phyloP scores from a whole-genome alignment of 148 eudicot species.

The Gaultheria prostrata region DNA sequence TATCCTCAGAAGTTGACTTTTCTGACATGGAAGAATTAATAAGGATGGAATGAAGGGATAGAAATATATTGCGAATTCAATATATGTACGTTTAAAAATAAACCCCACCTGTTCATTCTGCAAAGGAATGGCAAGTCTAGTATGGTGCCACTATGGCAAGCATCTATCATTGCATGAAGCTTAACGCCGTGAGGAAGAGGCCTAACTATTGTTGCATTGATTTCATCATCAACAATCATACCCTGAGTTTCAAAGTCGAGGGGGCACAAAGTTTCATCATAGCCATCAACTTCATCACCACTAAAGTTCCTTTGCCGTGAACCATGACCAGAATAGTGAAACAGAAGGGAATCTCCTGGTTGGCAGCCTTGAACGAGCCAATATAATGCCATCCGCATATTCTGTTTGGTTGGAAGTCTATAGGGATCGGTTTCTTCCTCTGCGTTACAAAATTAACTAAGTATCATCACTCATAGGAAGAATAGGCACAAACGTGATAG shows the following conservation, averaged over 20 bases:
- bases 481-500: too few relatives aligned
- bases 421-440: slow-evolving; percentile 91
- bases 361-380: slow-evolving; percentile 97
- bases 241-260: slow-evolving; percentile 94
- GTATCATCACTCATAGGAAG: neutral
- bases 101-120: slow-evolving; percentile 79
- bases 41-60: neutral
- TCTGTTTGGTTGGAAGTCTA: slow-evolving; percentile 72
- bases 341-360: slow-evolving; percentile 86
- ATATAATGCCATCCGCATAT: slow-evolving; percentile 75
- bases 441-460: slow-evolving; percentile 33
- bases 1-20: neutral
- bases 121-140: slow-evolving; percentile 88
- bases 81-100: neutral
- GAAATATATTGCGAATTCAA: neutral
- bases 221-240: slow-evolving; percentile 95
- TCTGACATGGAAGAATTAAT: neutral
- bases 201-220: slow-evolving; percentile 76
- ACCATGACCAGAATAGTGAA: slow-evolving; percentile 98
- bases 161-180: slow-evolving; percentile 95
- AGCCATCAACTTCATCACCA: slow-evolving; percentile 90
- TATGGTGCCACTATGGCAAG: slow-evolving; percentile 96
- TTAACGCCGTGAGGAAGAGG: slow-evolving; percentile 86
- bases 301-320: slow-evolving; percentile 67
- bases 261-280: slow-evolving; percentile 95